These are phyloP conservation scores for Catharanthus roseus DNA, from an alignment of 257 asterid genomes.

Conservation along the genomic window DNA sequence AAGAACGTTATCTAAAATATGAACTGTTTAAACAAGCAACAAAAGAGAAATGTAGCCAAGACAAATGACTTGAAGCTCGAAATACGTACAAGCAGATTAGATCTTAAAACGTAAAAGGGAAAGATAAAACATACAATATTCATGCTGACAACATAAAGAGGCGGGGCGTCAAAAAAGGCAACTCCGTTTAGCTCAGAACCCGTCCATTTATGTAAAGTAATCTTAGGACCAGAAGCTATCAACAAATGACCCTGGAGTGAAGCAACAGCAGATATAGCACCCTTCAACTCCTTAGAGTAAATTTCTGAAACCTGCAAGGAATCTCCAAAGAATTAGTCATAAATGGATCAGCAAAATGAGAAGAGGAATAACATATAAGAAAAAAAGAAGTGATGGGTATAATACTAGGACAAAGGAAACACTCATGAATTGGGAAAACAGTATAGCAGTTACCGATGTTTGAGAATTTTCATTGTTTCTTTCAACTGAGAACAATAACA, in stretches of 20 bases:
- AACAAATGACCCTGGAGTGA: constrained; percentile 93
- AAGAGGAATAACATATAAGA: not conserved
- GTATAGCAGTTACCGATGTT: constrained; percentile 43
- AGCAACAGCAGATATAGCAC: constrained; percentile 98
- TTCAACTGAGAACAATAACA: constrained; percentile 74
- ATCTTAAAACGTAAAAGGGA: not conserved
- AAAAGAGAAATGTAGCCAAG: not conserved
- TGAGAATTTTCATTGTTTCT: constrained; percentile 57
- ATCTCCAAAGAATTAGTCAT: constrained; percentile 8
- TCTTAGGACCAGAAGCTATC: constrained; percentile 95
- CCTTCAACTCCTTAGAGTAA: constrained; percentile 91
- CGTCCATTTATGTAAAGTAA: constrained; percentile 90
- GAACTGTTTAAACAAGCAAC: not conserved
- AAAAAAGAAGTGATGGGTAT: constrained; percentile 3
- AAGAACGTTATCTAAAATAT: not conserved
- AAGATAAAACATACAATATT: constrained; percentile 60
- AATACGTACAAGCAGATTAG: not conserved
- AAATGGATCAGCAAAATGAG: constrained; percentile 11
- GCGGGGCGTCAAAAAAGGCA: constrained; percentile 93
- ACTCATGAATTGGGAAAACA: constrained; percentile 11
- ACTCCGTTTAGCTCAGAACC: constrained; percentile 86
- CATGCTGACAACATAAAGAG: constrained; percentile 96
- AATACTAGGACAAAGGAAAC: constrained; percentile 15
- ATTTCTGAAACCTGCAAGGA: constrained; percentile 73
- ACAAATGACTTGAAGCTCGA: not conserved